Base-by-base conservation (phyloP, 257 asterid species). In the Capsicum chinense region DNA sequence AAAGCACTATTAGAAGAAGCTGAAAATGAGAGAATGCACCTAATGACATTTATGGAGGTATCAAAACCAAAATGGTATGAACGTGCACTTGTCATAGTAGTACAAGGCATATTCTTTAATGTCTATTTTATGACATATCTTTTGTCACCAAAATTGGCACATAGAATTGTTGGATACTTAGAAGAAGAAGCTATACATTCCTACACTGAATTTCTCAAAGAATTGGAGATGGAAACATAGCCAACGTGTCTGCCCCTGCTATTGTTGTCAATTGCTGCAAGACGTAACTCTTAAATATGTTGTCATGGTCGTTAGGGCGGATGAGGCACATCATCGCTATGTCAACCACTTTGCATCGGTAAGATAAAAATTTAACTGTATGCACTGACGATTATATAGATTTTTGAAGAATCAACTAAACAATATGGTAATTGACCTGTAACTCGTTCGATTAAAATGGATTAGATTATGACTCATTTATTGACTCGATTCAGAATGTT, bases 271-370 rank as follows among this genome's bases (percentile, higher is more conserved):
- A 7, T 82, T 95, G 86, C 89, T 92, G 0, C 85, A 88, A 0
- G 71, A 87, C 54, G 85, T 97, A 0, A 94, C 98, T 15, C 92
- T 95, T n/a, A 93, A 95, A 6, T 98, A 95, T 85, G 98, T 95
- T 33, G 95, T 94, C 42, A 80, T 89, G 86, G 94, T 94, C 48
- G 91, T 95, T 2, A 84, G 99, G 80, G 98, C 97, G 1, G 99
- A 95, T 10, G 99, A 95, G 90, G 99, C 99, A 70, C 98, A 95
- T 83, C 99, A 95, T 86, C 97, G 97, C 1, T 98, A 95, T 82
- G 97, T 95, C 82, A 95, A 95, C 79, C 99, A 95, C 88, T 94
- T 90, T 86, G 99, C 99, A 74, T 94, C 99, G 79, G 99, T 92
- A 39, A 26, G 33, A 26, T 26, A 26, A 26, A 26, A 26, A 26